A percentile compares a stretch with the other conserved stretches of the same genome.
These are phyloP conservation scores for Fusarium bactridioides DNA, from an alignment of 2,329 filamentous ascomycete genomes.

Conservation along the genomic window DNA sequence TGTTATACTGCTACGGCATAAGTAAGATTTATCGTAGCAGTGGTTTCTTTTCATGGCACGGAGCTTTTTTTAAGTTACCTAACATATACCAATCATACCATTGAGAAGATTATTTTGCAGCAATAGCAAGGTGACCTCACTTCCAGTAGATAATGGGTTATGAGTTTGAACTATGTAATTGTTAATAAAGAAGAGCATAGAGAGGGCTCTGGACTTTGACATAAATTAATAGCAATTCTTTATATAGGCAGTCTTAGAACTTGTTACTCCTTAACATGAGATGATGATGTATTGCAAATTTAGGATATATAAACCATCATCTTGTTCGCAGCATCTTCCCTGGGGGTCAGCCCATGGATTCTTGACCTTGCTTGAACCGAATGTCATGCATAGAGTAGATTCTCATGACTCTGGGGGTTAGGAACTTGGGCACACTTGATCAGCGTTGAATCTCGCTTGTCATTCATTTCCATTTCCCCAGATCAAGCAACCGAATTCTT, in stretches of 20 bases:
- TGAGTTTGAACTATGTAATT: not conserved
- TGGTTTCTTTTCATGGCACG: slow-evolving; percentile 4
- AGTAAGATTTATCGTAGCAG: not conserved
- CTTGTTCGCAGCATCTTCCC: not conserved
- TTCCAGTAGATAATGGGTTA: not conserved
- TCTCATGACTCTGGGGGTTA: not conserved
- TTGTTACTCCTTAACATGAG: not conserved
- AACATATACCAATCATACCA: not conserved
- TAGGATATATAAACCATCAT: not conserved
- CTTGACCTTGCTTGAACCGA: not conserved
- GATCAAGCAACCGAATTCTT: not conserved
- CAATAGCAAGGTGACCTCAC: too few relatives aligned
- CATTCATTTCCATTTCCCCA: slow-evolving; percentile 7
- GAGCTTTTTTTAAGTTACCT: not conserved
- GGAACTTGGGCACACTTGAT: not conserved
- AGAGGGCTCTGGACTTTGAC: not conserved
- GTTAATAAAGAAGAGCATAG: not conserved
- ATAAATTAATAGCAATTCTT: not conserved
- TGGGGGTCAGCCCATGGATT: not conserved
- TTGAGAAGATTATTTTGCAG: too few relatives aligned
- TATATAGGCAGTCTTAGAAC: not conserved
- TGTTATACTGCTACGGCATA: not conserved
- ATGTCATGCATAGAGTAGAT: not conserved
- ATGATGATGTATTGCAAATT: not conserved
- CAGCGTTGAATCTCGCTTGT: slow-evolving; percentile 26